phyloP scores from a whole-genome alignment of 2,329 filamentous ascomycete species.

The Phyllosticta capitalensis region DNA sequence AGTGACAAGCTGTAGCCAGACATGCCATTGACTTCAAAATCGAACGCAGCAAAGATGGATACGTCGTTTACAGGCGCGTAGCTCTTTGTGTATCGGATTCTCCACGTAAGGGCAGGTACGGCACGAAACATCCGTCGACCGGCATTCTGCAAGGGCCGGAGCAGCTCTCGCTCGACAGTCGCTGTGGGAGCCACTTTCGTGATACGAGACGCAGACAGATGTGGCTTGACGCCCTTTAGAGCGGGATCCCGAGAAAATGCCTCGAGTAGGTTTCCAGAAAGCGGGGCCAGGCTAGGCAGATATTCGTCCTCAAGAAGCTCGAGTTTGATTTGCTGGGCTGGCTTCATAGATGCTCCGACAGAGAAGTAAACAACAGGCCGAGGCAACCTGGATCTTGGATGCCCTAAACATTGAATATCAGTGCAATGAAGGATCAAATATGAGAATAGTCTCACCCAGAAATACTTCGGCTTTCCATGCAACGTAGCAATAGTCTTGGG shows the following conservation, averaged over 20 bases:
- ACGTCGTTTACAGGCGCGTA: slow-evolving; percentile 42
- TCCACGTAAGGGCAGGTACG: slow-evolving; percentile 60
- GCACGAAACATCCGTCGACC: slow-evolving; percentile 55
- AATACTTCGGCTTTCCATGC: slow-evolving; percentile 31
- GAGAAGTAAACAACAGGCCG: slow-evolving; percentile 57
- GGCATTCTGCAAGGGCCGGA: slow-evolving; percentile 55
- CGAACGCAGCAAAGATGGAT: slow-evolving; percentile 59
- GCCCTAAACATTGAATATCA: slow-evolving; percentile 16
- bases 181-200: slow-evolving; percentile 63
- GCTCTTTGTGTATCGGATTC: slow-evolving; percentile 61
- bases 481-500: slow-evolving; percentile 21
- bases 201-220: slow-evolving; percentile 63
- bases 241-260: slow-evolving; percentile 59
- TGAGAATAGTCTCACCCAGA: slow-evolving; percentile 21
- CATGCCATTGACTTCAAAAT: slow-evolving; percentile 64
- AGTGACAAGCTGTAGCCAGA: slow-evolving; percentile 58
- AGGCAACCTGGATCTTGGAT: slow-evolving; percentile 52
- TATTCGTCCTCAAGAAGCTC: slow-evolving; percentile 49
- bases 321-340: slow-evolving; percentile 35
- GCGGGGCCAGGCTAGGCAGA: slow-evolving; percentile 57
- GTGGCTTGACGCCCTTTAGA: slow-evolving; percentile 52
- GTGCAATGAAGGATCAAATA: too few species aligned
- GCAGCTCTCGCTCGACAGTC: slow-evolving; percentile 48
- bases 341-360: slow-evolving; percentile 45
- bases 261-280: slow-evolving; percentile 67